Conservation (phyloP, 495 filamentous ascomycete species). For the Aspergillus taichungensis region DNA sequence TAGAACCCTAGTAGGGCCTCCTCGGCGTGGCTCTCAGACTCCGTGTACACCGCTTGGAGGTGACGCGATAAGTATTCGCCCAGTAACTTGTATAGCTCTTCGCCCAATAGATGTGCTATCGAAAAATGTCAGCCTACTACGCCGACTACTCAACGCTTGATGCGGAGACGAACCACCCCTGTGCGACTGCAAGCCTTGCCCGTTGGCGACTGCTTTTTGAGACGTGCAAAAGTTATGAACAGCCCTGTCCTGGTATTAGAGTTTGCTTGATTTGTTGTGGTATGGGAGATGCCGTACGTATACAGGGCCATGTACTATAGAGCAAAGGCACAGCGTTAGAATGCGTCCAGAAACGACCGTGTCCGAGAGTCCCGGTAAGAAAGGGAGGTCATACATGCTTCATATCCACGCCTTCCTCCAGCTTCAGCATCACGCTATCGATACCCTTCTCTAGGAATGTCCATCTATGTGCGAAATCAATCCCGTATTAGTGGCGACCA, state of each 20-base stretch:
- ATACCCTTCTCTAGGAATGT: constrained; percentile 78
- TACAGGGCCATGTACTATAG: constrained; percentile 92
- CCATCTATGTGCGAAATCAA: constrained; percentile 51
- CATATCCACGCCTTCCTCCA: constrained; percentile 90
- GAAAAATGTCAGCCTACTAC: constrained; percentile 6
- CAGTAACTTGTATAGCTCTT: constrained; percentile 90
- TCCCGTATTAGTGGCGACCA: background rate
- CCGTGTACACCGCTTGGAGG: constrained; percentile 52
- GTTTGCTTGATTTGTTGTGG: too few species aligned
- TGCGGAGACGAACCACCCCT: constrained; percentile 58
- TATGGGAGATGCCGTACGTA: constrained; percentile 49
- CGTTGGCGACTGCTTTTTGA: constrained; percentile 68
- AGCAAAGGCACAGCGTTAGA: constrained; percentile 4
- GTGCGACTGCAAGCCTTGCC: constrained; percentile 50
- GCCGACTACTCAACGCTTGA: background rate
- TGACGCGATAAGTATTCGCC: constrained; percentile 74
- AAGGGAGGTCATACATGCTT: constrained; percentile 51
- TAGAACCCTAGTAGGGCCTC: constrained; percentile 93
- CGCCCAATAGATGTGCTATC: constrained; percentile 82
- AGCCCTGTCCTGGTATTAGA: constrained; percentile 45
- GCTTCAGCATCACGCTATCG: constrained; percentile 82
- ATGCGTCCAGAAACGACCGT: background rate
- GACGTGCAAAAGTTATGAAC: constrained; percentile 99
- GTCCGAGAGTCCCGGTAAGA: constrained; percentile 4
- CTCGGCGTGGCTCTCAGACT: constrained; percentile 70